These are phyloP conservation scores for Candida parachauliodes DNA, from an alignment of 805 yeast genomes.

Conservation along the genomic window DNA sequence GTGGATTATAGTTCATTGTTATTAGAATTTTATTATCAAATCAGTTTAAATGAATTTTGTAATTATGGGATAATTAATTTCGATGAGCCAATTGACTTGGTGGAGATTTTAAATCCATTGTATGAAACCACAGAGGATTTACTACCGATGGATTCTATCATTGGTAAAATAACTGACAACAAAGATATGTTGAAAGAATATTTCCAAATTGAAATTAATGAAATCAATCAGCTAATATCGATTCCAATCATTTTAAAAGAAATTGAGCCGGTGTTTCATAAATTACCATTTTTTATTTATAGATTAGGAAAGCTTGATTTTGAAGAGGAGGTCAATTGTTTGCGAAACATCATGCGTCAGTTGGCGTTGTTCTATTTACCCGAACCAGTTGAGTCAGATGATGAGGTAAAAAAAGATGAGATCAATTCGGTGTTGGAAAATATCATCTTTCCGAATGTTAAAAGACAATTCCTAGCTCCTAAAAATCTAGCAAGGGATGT, in stretches of 20 bases:
- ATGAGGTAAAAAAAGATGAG: conserved; percentile 19
- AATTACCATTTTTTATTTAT: conserved; percentile 65
- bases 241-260: conserved; percentile 70
- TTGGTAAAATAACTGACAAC: conserved; percentile 40
- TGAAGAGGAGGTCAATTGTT: conserved; percentile 64
- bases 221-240: conserved; percentile 34
- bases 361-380: conserved; percentile 76
- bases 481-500: conserved; percentile 48
- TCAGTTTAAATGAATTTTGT: conserved; percentile 71
- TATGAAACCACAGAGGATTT: conserved; percentile 17
- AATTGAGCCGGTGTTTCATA: conserved; percentile 58
- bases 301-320: conserved; percentile 63
- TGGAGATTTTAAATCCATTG: conserved; percentile 37
- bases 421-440: conserved; percentile 47
- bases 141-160: conserved; percentile 15
- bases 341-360: conserved; percentile 61
- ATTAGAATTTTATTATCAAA: conserved; percentile 73
- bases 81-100: conserved; percentile 19
- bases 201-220: conserved; percentile 51
- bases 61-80: conserved; percentile 61
- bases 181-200: conserved; percentile 79
- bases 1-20: conserved; percentile 76
- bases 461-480: conserved; percentile 64
- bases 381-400: conserved; percentile 26
- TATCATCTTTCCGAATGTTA: conserved; percentile 61